These are phyloP conservation scores for Jatropha podagrica DNA, from an alignment of 441 rosid genomes.

Conservation along the genomic window DNA sequence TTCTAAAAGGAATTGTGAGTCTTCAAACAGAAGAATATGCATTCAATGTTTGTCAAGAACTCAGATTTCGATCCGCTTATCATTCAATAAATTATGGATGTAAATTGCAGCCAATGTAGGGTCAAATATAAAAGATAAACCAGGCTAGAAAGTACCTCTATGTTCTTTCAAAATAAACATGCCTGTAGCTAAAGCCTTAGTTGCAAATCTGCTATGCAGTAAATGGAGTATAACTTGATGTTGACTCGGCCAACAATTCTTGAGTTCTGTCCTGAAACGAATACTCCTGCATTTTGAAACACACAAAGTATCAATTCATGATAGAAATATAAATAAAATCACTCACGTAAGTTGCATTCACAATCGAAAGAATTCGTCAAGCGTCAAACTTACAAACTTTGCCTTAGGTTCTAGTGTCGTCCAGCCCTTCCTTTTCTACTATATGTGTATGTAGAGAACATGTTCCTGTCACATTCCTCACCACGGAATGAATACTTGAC, in stretches of 20 bases:
- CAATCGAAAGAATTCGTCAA: background rate
- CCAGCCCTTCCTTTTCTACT: background rate
- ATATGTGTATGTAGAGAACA: background rate
- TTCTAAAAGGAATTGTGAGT: background rate
- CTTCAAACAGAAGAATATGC: background rate
- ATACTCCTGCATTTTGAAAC: too few relatives aligned
- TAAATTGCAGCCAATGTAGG: background rate
- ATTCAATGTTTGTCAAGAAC: background rate
- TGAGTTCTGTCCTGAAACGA: background rate
- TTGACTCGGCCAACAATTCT: background rate
- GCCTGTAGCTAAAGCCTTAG: background rate
- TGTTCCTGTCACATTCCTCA: background rate
- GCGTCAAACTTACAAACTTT: background rate
- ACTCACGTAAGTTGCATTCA: background rate
- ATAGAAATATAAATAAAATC: background rate
- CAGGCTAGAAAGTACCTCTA: background rate
- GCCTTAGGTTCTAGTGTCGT: background rate
- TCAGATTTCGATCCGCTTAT: background rate
- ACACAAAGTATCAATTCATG: background rate
- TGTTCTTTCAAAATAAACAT: background rate
- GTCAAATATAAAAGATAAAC: background rate
- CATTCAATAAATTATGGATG: background rate
- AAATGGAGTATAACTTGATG: background rate
- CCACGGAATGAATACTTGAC: background rate
- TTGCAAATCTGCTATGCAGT: background rate